These are phyloP conservation scores for Nakazawaea pomicola DNA, from an alignment of 805 yeast species.

Conservation along the genomic window DNA sequence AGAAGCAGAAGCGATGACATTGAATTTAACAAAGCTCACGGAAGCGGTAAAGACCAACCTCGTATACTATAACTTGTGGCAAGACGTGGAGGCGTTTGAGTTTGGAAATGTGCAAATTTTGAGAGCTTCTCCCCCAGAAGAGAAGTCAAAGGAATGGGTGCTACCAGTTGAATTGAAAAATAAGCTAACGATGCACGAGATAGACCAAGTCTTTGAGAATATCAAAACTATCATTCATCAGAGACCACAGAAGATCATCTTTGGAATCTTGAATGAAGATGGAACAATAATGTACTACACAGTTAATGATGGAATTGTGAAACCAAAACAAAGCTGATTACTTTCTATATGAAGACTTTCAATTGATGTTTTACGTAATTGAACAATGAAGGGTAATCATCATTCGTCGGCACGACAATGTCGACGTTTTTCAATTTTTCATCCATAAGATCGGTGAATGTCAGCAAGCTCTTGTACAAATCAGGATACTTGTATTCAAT, in stretches of 20 bases:
- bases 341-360: background rate
- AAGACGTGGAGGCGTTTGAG: constrained; percentile 24
- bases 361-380: constrained; percentile 12
- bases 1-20: background rate
- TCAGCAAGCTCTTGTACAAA: constrained; percentile 14
- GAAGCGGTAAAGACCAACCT: constrained; percentile 36
- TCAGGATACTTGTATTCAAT: constrained; percentile 28
- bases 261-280: constrained; percentile 58
- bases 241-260: constrained; percentile 41
- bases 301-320: constrained; percentile 59
- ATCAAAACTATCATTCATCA: constrained; percentile 13
- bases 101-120: constrained; percentile 15
- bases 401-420: background rate
- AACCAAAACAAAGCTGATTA: constrained; percentile 50
- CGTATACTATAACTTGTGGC: constrained; percentile 42
- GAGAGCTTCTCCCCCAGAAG: constrained; percentile 29
- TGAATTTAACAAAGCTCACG: constrained; percentile 15
- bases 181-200: constrained; percentile 30
- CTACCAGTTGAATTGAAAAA: constrained; percentile 28
- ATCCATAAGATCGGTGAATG: constrained; percentile 3
- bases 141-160: constrained; percentile 34
- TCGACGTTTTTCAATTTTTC: constrained; percentile 2
- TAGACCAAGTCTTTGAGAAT: constrained; percentile 35
- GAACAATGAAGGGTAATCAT: constrained; percentile 11
- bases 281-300: constrained; percentile 70